Base-by-base conservation (phyloP, 1,284 basidiomycete genomes). In the Laetiporus sulphureus region DNA sequence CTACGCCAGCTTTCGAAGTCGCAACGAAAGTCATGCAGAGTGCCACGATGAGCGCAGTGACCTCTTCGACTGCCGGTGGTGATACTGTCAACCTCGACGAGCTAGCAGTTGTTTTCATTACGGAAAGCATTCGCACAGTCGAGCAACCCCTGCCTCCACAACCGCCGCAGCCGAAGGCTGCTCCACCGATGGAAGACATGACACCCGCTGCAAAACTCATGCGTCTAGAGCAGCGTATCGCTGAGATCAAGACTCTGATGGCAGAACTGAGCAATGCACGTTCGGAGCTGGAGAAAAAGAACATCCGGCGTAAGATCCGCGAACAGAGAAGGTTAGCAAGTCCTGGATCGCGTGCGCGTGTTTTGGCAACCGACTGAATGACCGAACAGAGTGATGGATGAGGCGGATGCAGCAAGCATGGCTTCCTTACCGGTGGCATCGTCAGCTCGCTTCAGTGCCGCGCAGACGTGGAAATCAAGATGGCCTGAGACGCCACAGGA, bases 161-260 rank as follows among this genome's bases (percentile, higher is more conserved):
- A n/a, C 30, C 23, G 8, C 13, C 23, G 3, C 7, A 32, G 36
- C 11, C 40, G 35, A 10, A 23, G 40, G 8, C 40, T 34, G 11
- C 38, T 40, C 20, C 41, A 41, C n/a, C 46, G 29, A 38, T 49
- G 2, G 53, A 51, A 42, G 50, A 49, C 36, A 36, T 38, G 12
- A 36, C 44, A 3, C 44, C 75, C 3, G 67, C 67, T 23, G 71
- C 71, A 24, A 75, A 73, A 55, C 73, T 78, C 53, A 64, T 67
- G 24, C 66, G 71, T 31, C 66, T 85, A 32, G 77, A 85, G 50
- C 68, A 72, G 34, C 73, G 83, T 46, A 79, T 89, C 42, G 70
- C 78, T 6, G 78, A 84, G 59, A 85, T 77, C 55, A 88, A 84
- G 63, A 56, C 65, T 22, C 60, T 90, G 32, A 76, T 90, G 65